Conservation (phyloP, 1,284 basidiomycete species). For the Marasmius fiardii region DNA sequence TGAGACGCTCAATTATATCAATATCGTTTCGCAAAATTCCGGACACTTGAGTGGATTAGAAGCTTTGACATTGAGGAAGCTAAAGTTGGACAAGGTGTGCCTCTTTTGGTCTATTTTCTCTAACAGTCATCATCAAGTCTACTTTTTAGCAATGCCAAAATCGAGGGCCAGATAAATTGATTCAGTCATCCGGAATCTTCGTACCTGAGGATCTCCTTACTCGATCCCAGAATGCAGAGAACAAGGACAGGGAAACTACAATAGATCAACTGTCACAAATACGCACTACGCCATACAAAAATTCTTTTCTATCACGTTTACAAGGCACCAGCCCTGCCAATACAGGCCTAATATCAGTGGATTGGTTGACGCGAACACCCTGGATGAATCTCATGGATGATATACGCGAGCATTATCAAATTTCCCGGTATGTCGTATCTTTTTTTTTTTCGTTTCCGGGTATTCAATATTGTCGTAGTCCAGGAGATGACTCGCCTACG, state of each 20-base stretch:
- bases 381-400: slow-evolving; percentile 76
- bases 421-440: slow-evolving; percentile 48
- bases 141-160: slow-evolving; percentile 33
- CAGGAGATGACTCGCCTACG: slow-evolving; percentile 41
- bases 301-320: slow-evolving; percentile 61
- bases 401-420: slow-evolving; percentile 55
- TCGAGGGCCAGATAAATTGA: slow-evolving; percentile 18
- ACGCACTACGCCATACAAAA: slow-evolving; percentile 56
- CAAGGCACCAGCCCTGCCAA: slow-evolving; percentile 33
- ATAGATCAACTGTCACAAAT: slow-evolving; percentile 54
- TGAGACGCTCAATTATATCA: slow-evolving; percentile 30
- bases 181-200: slow-evolving; percentile 14
- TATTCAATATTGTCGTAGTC: slow-evolving; percentile 35
- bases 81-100: slow-evolving; percentile 40
- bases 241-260: slow-evolving; percentile 36
- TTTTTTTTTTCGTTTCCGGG: slow-evolving; percentile 11
- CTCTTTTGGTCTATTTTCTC: slow-evolving; percentile 4
- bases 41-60: slow-evolving; percentile 25
- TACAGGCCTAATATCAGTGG: slow-evolving; percentile 46
- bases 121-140: neutral
- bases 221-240: slow-evolving; percentile 19
- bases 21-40: slow-evolving; percentile 7
- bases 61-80: slow-evolving; percentile 41
- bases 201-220: slow-evolving; percentile 18
- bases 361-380: slow-evolving; percentile 66